Evolutionary conservation across 495 filamentous ascomycete species (phyloP).

Genomic region (Penicillium herquei): DNA sequence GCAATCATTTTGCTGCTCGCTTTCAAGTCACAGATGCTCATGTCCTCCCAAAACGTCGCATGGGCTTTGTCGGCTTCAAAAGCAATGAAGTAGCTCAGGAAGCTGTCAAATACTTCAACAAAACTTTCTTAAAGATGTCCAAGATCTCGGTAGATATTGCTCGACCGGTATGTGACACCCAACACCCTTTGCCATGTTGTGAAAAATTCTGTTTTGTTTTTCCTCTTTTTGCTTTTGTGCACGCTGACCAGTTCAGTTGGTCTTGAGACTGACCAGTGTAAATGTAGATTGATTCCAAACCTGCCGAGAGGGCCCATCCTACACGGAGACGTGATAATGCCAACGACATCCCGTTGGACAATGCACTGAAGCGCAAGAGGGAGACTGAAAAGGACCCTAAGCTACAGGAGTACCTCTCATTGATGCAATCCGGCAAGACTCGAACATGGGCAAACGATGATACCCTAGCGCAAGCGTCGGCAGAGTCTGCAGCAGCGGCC

Average conservation of each 20-base stretch:
- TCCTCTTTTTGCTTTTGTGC: slow-evolving; percentile 29
- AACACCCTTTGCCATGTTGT: background rate
- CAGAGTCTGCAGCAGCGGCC: slow-evolving; percentile 16
- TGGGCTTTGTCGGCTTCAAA: slow-evolving; percentile 96
- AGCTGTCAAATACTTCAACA: slow-evolving; percentile 93
- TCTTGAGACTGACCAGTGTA: slow-evolving; percentile 46
- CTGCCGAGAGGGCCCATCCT: slow-evolving; percentile 34
- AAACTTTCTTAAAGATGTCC: slow-evolving; percentile 93
- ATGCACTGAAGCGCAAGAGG: slow-evolving; percentile 56
- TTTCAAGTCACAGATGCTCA: slow-evolving; percentile 84
- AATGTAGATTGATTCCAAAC: slow-evolving; percentile 40
- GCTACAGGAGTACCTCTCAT: slow-evolving; percentile 80
- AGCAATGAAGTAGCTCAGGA: slow-evolving; percentile 71
- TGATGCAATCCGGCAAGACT: slow-evolving; percentile 72
- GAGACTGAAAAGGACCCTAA: slow-evolving; percentile 63
- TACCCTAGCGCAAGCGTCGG: slow-evolving; percentile 30
- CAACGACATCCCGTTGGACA: slow-evolving; percentile 21
- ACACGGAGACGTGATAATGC: slow-evolving; percentile 31
- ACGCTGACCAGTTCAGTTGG: slow-evolving; percentile 48
- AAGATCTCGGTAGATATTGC: slow-evolving; percentile 90
- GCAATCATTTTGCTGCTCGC: slow-evolving; percentile 78
- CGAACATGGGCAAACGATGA: slow-evolving; percentile 66
- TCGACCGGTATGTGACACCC: slow-evolving; percentile 62
- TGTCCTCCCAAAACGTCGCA: slow-evolving; percentile 80
- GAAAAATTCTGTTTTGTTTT: slow-evolving; percentile 10